Base-by-base conservation (phyloP, 208 protist genomes). In the Wallacemonas sp. region DNA sequence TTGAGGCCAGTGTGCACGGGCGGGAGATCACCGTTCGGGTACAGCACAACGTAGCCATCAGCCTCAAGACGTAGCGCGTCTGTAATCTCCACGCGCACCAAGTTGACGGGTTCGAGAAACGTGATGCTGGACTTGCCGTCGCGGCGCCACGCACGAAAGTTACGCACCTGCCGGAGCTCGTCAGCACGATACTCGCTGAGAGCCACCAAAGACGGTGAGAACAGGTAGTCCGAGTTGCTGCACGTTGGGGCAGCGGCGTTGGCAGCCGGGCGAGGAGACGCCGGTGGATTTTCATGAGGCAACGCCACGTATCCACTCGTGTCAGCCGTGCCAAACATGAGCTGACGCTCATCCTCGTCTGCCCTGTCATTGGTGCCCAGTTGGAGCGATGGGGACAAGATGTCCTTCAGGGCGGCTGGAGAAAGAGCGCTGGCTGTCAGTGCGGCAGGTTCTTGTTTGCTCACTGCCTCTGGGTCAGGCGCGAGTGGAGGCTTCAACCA, bases 61-160 rank as follows among this genome's bases (percentile, higher is more conserved):
- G n/a, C 48, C 45, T 65, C 53, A 45, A 96, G 76, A 9, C 55
- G 46, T 30, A 96, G 21, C 27, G 72, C 75, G 5, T 85, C 81
- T 13, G 71, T 73, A 24, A 96, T 65, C 26, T 94, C 85, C 17
- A 78, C 74, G 24, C 81, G 70, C 52, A 92, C 75, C 29, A 96
- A 60, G 54, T 92, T 92, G n/a, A 96, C 91, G 22, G 87, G 85
- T 17, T 85, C 81, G 32, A 89, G 66, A 66, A 96, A 96, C 22
- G 62, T 58, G 3, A 96, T 60, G 21, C 73, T 76, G 41, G 69
- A 84, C 42, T 81, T 78, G 30, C 79, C 85, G 68, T 94, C 87
- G 32, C 76, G 71, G 6, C 81, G 78, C 36, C 73, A 66, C 21
- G 92, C 65, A 15, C 58, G 63, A 54, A 96, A 92, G 57, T 76